Percentiles rank a stretch among this genome's conserved stretches.
These are phyloP conservation scores for Suillus alpinus DNA, from an alignment of 768 basidiomycete species.

Conservation along the genomic window DNA sequence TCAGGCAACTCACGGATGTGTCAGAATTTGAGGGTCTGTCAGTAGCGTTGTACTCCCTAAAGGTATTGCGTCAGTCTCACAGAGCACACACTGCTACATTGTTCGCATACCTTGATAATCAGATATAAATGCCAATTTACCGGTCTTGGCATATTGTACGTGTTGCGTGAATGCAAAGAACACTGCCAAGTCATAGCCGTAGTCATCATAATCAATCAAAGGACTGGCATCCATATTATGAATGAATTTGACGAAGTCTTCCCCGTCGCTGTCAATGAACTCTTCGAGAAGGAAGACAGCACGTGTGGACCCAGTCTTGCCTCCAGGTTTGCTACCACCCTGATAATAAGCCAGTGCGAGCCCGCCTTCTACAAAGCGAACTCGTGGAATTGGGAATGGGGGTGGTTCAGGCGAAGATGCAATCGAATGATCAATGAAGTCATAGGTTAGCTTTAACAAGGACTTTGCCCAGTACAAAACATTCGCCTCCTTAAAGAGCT, in stretches of 20 bases:
- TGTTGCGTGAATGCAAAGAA: conserved; percentile 13
- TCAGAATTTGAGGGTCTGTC: background rate
- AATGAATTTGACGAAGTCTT: conserved; percentile 7
- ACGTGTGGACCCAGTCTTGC: background rate
- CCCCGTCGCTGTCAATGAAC: background rate
- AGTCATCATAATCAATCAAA: background rate
- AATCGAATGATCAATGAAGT: conserved; percentile 5
- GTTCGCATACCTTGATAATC: conserved; percentile 9
- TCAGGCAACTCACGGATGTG: background rate
- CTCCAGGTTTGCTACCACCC: background rate
- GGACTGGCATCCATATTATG: background rate
- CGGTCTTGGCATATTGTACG: conserved; percentile 8
- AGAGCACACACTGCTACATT: background rate
- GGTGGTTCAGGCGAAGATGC: background rate
- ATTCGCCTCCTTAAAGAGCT: conserved; percentile 10
- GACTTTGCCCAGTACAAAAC: conserved; percentile 13
- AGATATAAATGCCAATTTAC: conserved; percentile 7
- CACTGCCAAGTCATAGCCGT: background rate
- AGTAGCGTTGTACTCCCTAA: background rate
- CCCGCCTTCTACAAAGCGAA: conserved; percentile 11
- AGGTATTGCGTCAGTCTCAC: background rate
- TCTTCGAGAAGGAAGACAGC: conserved; percentile 9
- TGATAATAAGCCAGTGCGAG: conserved; percentile 1
- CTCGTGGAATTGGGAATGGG: conserved; percentile 9
- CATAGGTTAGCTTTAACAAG: conserved; percentile 9